Percentiles rank a stretch among this genome's conserved stretches.
Evolutionary conservation across 2,329 filamentous ascomycete genomes (phyloP).

Genomic region (Lojkania enalia): DNA sequence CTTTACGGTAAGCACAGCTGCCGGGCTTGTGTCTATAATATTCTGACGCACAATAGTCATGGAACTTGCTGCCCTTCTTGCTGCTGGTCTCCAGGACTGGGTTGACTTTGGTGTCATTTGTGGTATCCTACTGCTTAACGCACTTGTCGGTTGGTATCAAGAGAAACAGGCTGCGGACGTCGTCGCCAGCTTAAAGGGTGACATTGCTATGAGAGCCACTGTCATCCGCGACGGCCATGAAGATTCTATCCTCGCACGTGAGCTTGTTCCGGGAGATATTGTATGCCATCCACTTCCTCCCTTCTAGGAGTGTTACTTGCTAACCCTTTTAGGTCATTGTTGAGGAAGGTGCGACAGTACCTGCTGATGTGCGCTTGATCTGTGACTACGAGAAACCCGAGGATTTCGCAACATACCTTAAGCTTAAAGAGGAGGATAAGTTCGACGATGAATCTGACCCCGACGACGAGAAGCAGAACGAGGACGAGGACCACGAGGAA

Average conservation of each 20-base stretch:
- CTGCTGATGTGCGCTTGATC: slow-evolving; percentile 71
- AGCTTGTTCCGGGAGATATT: slow-evolving; percentile 76
- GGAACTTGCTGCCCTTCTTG: slow-evolving; percentile 74
- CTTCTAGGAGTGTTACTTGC: not conserved
- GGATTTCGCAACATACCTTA: slow-evolving; percentile 68
- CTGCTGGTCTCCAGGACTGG: slow-evolving; percentile 75
- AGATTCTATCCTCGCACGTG: slow-evolving; percentile 70
- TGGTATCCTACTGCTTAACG: slow-evolving; percentile 75
- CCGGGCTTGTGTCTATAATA: not conserved
- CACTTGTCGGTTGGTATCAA: slow-evolving; percentile 77
- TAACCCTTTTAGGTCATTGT: slow-evolving; percentile 59
- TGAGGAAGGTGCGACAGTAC: slow-evolving; percentile 72
- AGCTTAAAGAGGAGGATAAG: slow-evolving; percentile 59
- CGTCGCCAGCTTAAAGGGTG: slow-evolving; percentile 73
- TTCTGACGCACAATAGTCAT: slow-evolving; percentile 59
- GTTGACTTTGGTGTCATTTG: slow-evolving; percentile 77
- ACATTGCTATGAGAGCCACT: slow-evolving; percentile 74
- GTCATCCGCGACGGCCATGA: slow-evolving; percentile 70
- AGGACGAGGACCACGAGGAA: slow-evolving; percentile 61
- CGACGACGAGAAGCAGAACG: slow-evolving; percentile 63
- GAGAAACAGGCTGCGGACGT: slow-evolving; percentile 81
- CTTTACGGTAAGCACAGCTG: slow-evolving; percentile 66
- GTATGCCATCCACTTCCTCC: too few species aligned
- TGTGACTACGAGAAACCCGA: slow-evolving; percentile 71
- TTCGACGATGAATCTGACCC: slow-evolving; percentile 61